Percentiles rank a stretch among this genome's conserved stretches.
Evolutionary conservation across 2,329 filamentous ascomycete species (phyloP).

Genomic region (Cryphonectria radicalis): DNA sequence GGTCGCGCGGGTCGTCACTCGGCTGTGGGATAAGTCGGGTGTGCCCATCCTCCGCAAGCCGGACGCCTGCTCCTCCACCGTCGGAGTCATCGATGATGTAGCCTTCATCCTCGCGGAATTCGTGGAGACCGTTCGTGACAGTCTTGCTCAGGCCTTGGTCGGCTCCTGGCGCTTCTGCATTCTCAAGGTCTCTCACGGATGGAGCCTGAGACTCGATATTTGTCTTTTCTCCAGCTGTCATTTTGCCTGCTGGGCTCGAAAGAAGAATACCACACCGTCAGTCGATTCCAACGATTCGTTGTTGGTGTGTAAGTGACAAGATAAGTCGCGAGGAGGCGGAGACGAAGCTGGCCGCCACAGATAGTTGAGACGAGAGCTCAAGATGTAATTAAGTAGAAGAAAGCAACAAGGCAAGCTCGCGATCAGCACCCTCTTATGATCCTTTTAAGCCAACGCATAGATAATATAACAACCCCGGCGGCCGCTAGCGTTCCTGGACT

Average conservation of each 20-base stretch:
- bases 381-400: background rate
- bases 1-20: slow-evolving; percentile 54
- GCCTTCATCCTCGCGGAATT: slow-evolving; percentile 42
- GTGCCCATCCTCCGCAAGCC: slow-evolving; percentile 45
- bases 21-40: slow-evolving; percentile 60
- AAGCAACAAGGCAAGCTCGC: background rate
- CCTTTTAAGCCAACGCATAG: background rate
- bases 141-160: background rate
- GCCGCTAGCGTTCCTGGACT: background rate
- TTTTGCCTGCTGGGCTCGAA: background rate
- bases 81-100: slow-evolving; percentile 45
- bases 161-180: background rate
- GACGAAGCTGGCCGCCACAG: background rate
- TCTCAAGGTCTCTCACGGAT: background rate
- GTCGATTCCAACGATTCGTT: background rate
- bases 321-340: background rate
- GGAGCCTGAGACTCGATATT: background rate
- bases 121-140: slow-evolving; percentile 37
- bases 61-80: slow-evolving; percentile 34
- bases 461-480: background rate
- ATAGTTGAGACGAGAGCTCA: background rate
- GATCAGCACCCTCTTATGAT: background rate
- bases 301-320: background rate
- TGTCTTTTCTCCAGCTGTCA: slow-evolving; percentile 15
- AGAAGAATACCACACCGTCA: background rate